phyloP scores from a whole-genome alignment of 257 asterid species.

The Galeopsis tetrahit region DNA sequence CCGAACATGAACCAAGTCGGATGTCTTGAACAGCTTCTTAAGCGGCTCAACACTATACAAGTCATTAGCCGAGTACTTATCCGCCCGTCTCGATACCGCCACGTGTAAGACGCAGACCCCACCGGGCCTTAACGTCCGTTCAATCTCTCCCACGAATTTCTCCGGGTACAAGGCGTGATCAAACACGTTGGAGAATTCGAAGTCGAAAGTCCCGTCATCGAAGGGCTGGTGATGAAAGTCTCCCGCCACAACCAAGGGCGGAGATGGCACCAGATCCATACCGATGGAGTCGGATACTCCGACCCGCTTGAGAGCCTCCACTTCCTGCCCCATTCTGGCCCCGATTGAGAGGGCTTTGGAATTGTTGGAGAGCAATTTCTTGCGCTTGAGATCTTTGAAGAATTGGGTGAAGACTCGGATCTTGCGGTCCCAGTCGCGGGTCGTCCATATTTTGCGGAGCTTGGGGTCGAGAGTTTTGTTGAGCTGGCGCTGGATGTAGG shows the following conservation, averaged over 20 bases:
- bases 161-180: conserved; percentile 84
- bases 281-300: background rate
- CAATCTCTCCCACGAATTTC: conserved; percentile 70
- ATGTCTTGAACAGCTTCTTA: conserved; percentile 60
- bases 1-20: conserved; percentile 54
- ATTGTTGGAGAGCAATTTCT: background rate
- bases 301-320: background rate
- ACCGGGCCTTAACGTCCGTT: conserved; percentile 66
- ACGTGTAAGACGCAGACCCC: conserved; percentile 81
- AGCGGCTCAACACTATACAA: conserved; percentile 67
- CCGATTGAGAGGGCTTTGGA: background rate
- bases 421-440: background rate
- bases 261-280: background rate
- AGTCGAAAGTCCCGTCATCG: conserved; percentile 56
- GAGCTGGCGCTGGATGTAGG: background rate
- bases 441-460: background rate
- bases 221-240: conserved; percentile 70
- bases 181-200: conserved; percentile 82
- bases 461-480: background rate
- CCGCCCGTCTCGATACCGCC: conserved; percentile 56
- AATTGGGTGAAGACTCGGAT: background rate
- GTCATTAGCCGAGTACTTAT: conserved; percentile 81
- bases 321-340: background rate
- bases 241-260: background rate
- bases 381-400: background rate